Evolutionary conservation across 75 land plant genomes (phyloP).

Genomic region (Azolla pinnata): DNA sequence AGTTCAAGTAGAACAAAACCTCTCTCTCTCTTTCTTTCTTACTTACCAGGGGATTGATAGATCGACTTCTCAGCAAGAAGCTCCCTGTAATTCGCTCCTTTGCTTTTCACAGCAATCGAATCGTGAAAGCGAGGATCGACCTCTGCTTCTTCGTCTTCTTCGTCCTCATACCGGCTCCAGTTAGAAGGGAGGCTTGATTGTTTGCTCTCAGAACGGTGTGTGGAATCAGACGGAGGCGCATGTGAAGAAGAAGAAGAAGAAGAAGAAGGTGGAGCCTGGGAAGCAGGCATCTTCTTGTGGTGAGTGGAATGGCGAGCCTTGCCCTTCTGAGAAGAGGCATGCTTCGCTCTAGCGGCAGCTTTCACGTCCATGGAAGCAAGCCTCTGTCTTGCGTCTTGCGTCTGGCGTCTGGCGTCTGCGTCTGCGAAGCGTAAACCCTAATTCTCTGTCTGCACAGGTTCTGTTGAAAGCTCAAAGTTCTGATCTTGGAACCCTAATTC

Average conservation of each 20-base stretch:
- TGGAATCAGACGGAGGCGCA: neutral
- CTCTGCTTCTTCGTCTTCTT: neutral
- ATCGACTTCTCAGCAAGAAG: slow-evolving; percentile 4
- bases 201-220: neutral
- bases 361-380: slow-evolving; percentile 6
- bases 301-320: slow-evolving; percentile 5
- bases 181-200: neutral
- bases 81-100: slow-evolving; percentile 3
- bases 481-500: no score
- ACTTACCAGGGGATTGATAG: neutral
- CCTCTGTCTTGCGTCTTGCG: no score
- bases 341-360: slow-evolving; percentile 2
- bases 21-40: neutral
- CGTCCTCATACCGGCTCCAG: slow-evolving; percentile 8
- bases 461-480: no score
- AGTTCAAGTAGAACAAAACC: no score
- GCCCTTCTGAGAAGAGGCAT: neutral
- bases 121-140: neutral
- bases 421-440: no score
- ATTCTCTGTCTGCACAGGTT: no score
- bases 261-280: neutral
- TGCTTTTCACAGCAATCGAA: neutral
- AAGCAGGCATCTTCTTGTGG: neutral
- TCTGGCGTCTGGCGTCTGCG: no score
- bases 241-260: neutral